These are phyloP conservation scores for Cordia subcordata DNA, from an alignment of 257 asterid species.

Conservation along the genomic window DNA sequence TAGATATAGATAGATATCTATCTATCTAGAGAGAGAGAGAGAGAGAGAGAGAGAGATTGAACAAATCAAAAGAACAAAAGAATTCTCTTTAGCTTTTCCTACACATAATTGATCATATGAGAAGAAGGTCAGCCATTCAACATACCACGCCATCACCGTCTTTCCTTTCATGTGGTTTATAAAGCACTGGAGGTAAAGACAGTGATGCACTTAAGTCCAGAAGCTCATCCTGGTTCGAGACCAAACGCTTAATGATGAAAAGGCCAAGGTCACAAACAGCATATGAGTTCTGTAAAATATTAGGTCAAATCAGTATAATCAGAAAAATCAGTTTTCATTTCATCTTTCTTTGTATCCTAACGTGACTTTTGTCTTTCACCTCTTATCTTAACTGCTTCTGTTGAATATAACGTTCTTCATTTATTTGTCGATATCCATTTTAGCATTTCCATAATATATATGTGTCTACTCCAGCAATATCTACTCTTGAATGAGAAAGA, in stretches of 20 bases:
- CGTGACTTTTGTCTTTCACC: no score
- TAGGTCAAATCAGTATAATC: constrained; percentile 21
- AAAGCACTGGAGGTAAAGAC: constrained; percentile 55
- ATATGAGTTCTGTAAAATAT: constrained; percentile 59
- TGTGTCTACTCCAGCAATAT: no score
- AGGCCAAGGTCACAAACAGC: constrained; percentile 84
- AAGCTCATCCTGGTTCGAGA: constrained; percentile 48
- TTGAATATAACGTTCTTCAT: no score
- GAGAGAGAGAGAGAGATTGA: no score
- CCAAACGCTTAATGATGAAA: constrained; percentile 56
- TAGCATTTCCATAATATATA: no score
- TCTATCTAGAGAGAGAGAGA: no score
- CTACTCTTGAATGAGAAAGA: background rate
- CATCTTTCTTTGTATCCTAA: background rate
- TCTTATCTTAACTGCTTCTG: no score
- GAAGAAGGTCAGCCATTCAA: constrained; percentile 1
- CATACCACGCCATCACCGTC: constrained; percentile 55
- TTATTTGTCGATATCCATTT: no score
- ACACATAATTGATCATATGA: background rate
- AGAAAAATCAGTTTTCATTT: constrained; percentile 14
- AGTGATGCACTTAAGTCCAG: constrained; percentile 51
- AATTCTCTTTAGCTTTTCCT: background rate
- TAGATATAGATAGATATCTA: no score
- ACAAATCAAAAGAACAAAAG: background rate
- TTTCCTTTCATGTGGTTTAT: constrained; percentile 51